Evolutionary conservation across 1,284 basidiomycete species (phyloP).

Genomic region (Ganoderma boninense): DNA sequence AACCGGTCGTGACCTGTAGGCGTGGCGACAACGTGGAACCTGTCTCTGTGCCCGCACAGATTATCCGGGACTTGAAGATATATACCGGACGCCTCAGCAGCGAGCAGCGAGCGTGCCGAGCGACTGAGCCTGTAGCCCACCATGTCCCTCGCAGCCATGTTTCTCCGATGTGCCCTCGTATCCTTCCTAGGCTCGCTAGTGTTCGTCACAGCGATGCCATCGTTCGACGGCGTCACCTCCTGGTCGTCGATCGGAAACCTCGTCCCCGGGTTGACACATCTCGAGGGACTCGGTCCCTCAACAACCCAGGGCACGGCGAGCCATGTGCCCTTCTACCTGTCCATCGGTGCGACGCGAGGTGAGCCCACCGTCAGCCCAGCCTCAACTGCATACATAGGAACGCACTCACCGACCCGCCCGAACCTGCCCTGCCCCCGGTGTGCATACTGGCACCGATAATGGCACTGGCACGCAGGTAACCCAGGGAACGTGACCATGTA

Average conservation of each 20-base stretch:
- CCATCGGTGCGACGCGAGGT: slow-evolving; percentile 41
- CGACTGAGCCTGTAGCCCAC: slow-evolving; percentile 12
- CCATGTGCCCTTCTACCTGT: slow-evolving; percentile 48
- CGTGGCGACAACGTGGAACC: slow-evolving; percentile 29
- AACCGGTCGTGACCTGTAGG: slow-evolving; percentile 21
- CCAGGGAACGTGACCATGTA: slow-evolving; percentile 43
- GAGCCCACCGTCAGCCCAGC: background rate
- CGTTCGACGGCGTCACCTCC: slow-evolving; percentile 54
- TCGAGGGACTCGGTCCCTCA: slow-evolving; percentile 53
- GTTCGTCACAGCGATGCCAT: slow-evolving; percentile 49
- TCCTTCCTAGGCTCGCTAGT: slow-evolving; percentile 34
- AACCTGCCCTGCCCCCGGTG: background rate
- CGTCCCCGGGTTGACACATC: slow-evolving; percentile 55
- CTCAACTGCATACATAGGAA: slow-evolving; percentile 13
- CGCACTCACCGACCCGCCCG: slow-evolving; percentile 9
- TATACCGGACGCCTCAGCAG: slow-evolving; percentile 14
- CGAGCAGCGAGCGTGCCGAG: background rate
- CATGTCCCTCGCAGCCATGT: slow-evolving; percentile 28
- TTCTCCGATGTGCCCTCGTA: slow-evolving; percentile 34
- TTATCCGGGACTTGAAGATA: slow-evolving; percentile 25
- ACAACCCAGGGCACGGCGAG: slow-evolving; percentile 18
- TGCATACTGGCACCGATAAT: background rate
- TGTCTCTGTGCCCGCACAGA: slow-evolving; percentile 15
- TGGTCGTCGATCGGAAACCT: slow-evolving; percentile 54
- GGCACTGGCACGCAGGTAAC: slow-evolving; percentile 31